A percentile compares a stretch with the other conserved stretches of the same genome.
Evolutionary conservation across 257 asterid species (phyloP).

Genomic region (Handroanthus guayacan): DNA sequence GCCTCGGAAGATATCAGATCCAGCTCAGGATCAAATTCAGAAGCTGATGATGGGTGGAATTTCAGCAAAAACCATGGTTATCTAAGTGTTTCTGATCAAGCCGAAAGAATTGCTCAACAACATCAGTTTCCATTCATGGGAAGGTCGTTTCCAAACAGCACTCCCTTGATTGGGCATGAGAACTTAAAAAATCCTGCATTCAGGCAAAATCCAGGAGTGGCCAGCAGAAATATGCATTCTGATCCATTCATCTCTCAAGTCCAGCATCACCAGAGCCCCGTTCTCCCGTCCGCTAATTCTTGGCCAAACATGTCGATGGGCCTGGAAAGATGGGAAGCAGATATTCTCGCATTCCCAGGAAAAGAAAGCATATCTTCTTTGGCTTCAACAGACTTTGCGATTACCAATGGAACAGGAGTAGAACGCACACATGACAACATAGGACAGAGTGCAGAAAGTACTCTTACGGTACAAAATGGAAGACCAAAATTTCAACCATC

Average conservation of each 20-base stretch:
- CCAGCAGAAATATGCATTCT: constrained; percentile 35
- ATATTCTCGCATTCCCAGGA: constrained; percentile 38
- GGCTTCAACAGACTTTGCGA: constrained; percentile 47
- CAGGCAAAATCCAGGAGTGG: constrained; percentile 35
- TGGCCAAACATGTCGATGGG: constrained; percentile 49
- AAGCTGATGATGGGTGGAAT: constrained; percentile 62
- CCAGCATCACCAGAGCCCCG: constrained; percentile 37
- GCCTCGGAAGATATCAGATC: constrained; percentile 65
- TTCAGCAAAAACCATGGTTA: constrained; percentile 41
- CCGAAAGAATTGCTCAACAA: too few species aligned
- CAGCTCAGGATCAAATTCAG: constrained; percentile 77
- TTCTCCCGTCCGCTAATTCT: constrained; percentile 40
- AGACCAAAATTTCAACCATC: constrained; percentile 45
- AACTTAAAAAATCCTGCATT: constrained; percentile 44
- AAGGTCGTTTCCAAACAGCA: constrained; percentile 37
- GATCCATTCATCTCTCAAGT: constrained; percentile 42
- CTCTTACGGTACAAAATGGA: constrained; percentile 43
- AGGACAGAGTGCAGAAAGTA: constrained; percentile 48
- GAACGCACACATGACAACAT: constrained; percentile 32
- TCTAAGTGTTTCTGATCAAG: constrained; percentile 38
- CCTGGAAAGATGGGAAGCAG: constrained; percentile 53
- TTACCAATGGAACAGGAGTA: constrained; percentile 40
- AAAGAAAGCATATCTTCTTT: constrained; percentile 48
- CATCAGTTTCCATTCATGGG: constrained; percentile 18
- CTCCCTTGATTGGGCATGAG: constrained; percentile 43